A percentile compares a stretch with the other conserved stretches of the same genome.
Conservation (phyloP, 192 early-diverging fungal genomes). For the Coemansia sp. region DNA sequence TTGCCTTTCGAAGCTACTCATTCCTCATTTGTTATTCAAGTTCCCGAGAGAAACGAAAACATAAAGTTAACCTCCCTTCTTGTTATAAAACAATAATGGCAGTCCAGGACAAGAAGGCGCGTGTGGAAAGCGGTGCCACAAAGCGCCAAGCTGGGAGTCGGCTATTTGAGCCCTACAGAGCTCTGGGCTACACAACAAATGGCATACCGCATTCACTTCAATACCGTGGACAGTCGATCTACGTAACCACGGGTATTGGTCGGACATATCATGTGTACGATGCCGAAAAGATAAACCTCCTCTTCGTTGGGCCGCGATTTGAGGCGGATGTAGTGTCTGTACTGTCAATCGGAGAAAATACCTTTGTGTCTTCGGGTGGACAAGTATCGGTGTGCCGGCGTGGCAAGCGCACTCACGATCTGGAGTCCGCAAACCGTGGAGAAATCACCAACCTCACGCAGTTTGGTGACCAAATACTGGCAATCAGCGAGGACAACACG, state of each 20-base stretch:
- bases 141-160: slow-evolving; percentile 34
- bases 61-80: too few relatives aligned
- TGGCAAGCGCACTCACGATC: slow-evolving; percentile 37
- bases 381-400: slow-evolving; percentile 64
- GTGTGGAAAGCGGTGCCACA: slow-evolving; percentile 4
- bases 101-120: slow-evolving; percentile 32
- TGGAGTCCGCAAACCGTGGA: slow-evolving; percentile 32
- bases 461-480: slow-evolving; percentile 76
- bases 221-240: slow-evolving; percentile 69
- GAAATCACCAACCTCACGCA: slow-evolving; percentile 65
- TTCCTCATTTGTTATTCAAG: too few relatives aligned
- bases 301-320: slow-evolving; percentile 76
- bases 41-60: too few relatives aligned
- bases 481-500: slow-evolving; percentile 75
- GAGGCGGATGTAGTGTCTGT: slow-evolving; percentile 69
- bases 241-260: slow-evolving; percentile 87
- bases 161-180: slow-evolving; percentile 85
- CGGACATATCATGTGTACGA: slow-evolving; percentile 88
- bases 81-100: slow-evolving; percentile 8
- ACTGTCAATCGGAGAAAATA: slow-evolving; percentile 65
- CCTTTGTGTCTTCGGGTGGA: slow-evolving; percentile 72
- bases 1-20: background rate
- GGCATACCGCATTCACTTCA: slow-evolving; percentile 79
- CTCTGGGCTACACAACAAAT: slow-evolving; percentile 87
- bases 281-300: slow-evolving; percentile 73